A percentile compares a stretch with the other conserved stretches of the same genome.
Conservation (phyloP, 2,329 filamentous ascomycete genomes). For the Macrophomina phaseolina region DNA sequence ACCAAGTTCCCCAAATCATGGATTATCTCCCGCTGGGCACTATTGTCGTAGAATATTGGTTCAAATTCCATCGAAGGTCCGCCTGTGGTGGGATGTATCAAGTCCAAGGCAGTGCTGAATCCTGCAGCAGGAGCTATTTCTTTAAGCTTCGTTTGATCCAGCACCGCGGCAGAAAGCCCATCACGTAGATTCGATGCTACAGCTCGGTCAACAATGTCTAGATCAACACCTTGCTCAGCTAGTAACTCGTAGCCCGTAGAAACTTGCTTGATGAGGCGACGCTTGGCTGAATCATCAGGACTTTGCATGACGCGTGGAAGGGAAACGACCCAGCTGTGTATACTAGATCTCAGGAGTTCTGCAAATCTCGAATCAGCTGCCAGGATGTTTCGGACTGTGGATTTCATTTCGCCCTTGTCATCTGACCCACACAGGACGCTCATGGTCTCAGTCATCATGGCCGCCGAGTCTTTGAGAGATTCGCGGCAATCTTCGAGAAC, state of each 20-base stretch:
- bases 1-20: constrained; percentile 65
- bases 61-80: constrained; percentile 54
- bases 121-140: constrained; percentile 2
- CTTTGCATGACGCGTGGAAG: constrained; percentile 83
- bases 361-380: constrained; percentile 66
- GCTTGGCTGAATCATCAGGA: constrained; percentile 79
- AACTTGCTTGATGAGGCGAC: constrained; percentile 75
- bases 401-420: constrained; percentile 51
- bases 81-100: not conserved
- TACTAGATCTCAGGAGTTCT: constrained; percentile 69
- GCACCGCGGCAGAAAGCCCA: constrained; percentile 64
- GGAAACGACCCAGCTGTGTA: constrained; percentile 82
- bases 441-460: constrained; percentile 80
- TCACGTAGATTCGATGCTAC: constrained; percentile 75
- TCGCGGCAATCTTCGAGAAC: constrained; percentile 79
- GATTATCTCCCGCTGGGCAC: constrained; percentile 71
- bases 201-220: constrained; percentile 69
- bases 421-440: constrained; percentile 66
- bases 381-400: constrained; percentile 64
- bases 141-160: constrained; percentile 26
- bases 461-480: constrained; percentile 71
- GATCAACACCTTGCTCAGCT: constrained; percentile 66
- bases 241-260: constrained; percentile 73
- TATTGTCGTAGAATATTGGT: constrained; percentile 62
- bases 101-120: not conserved